Base-by-base conservation (phyloP, 2,329 filamentous ascomycete species). In the Hypoxylon sp. region DNA sequence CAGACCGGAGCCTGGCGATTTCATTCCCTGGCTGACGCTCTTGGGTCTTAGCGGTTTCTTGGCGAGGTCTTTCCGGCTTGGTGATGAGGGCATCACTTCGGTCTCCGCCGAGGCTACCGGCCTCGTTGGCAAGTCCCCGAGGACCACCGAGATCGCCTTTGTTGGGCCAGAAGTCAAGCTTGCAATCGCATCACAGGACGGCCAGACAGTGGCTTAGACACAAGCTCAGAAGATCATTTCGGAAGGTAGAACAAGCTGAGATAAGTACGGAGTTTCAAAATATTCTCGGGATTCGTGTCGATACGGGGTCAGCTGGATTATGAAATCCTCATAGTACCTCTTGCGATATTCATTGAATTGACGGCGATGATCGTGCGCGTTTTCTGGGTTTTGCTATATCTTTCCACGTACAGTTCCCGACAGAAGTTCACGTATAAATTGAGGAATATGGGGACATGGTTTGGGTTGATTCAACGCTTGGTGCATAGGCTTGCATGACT, bases 1-100 rank as follows among this genome's bases (percentile, higher is more conserved):
- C 79, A 0, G 65, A 79, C 77, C 0, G 70, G 65, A 2, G 35
- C 52, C 3, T 83, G 83, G 84, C 74, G 77, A 21, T 83, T 85
- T 64, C 82, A 78, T 65, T 76, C 75, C 3, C 65, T 72, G 1
- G 66, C 72, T 2, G 72, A 70, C 15, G 64, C 70, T 0, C 63
- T 66, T 13, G 75, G 74, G 11, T 73, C 73, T 1, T 77, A 70
- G 41, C 62, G 67, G 23, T 71, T 73, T 24, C 68, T 78, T 2
- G 78, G 75, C 13, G 74, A 77, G 53, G 70, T 68, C 64, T 2
- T 59, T 73, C 4, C 40, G 46, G 1, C 51, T 70, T 9, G 18
- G 45, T 7, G 35, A 49, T 3, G 24, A 41, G 13, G 46, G 49
- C 8, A 45, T 69, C 8, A 40, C 46, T 2, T 55, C 54, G 11